phyloP scores from a whole-genome alignment of 306 rosid species.

The Sphenostylis stenocarpa region DNA sequence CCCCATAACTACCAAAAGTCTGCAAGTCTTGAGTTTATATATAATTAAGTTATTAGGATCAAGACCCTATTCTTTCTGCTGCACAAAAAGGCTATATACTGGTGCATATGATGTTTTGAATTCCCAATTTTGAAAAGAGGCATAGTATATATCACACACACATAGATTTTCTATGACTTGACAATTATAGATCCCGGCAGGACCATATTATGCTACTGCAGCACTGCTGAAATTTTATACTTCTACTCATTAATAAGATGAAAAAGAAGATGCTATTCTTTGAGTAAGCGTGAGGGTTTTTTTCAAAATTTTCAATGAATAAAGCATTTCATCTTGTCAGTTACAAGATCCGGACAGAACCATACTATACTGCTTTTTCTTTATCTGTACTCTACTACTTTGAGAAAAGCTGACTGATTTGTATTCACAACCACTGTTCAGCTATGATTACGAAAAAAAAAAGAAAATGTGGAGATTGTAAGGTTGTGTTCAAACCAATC shows the following conservation, averaged over 20 bases:
- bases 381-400: not conserved
- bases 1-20: not conserved
- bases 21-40: not conserved
- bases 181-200: not conserved
- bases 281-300: not conserved
- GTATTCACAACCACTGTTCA: not conserved
- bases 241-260: not conserved
- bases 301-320: not conserved
- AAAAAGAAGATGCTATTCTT: not conserved
- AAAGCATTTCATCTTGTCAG: not conserved
- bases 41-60: not conserved
- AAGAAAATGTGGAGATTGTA: no score
- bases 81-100: not conserved
- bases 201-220: not conserved
- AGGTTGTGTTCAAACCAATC: not conserved
- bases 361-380: not conserved
- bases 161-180: not conserved
- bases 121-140: not conserved
- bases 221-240: not conserved
- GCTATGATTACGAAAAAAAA: not conserved
- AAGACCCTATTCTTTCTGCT: not conserved
- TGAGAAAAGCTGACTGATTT: no score
- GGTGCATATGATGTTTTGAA: not conserved
- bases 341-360: not conserved
- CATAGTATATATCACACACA: not conserved